Evolutionary conservation across 192 early-diverging fungal species (phyloP).

Genomic region (Mortierella antarctica): DNA sequence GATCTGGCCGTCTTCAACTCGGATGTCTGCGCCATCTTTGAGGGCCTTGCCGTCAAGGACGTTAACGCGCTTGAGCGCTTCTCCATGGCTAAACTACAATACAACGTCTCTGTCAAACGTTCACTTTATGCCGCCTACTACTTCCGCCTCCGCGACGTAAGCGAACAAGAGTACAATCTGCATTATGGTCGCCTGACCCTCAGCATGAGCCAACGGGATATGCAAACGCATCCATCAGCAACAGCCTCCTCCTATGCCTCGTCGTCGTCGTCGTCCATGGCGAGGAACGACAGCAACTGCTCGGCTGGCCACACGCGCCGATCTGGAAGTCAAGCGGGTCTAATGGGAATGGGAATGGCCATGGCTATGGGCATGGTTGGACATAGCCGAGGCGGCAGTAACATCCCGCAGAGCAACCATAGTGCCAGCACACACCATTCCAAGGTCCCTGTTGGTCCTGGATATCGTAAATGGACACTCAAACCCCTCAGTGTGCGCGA

Average conservation of each 20-base stretch:
- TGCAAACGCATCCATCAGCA: background rate
- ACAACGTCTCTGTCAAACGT: conserved; percentile 73
- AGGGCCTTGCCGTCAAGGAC: conserved; percentile 72
- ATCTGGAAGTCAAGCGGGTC: conserved; percentile 4
- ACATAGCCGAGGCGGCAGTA: background rate
- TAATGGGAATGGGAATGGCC: conserved; percentile 17
- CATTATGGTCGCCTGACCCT: conserved; percentile 34
- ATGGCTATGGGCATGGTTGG: background rate
- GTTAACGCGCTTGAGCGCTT: conserved; percentile 78
- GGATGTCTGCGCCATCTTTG: conserved; percentile 83
- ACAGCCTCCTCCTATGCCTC: background rate
- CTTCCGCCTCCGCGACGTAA: conserved; percentile 70
- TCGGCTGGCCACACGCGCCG: background rate
- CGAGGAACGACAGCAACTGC: background rate
- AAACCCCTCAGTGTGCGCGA: conserved; percentile 47
- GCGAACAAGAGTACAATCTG: conserved; percentile 30
- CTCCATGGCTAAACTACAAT: conserved; percentile 69
- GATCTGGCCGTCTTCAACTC: conserved; percentile 88
- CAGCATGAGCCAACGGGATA: conserved; percentile 37
- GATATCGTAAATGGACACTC: conserved; percentile 48
- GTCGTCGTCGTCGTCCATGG: background rate
- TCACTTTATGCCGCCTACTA: conserved; percentile 74
- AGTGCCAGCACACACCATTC: conserved; percentile 9
- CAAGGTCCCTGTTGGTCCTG: conserved; percentile 39
- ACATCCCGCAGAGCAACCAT: background rate